Conservation (phyloP, 257 asterid genomes). For the Capsicum chinense region DNA sequence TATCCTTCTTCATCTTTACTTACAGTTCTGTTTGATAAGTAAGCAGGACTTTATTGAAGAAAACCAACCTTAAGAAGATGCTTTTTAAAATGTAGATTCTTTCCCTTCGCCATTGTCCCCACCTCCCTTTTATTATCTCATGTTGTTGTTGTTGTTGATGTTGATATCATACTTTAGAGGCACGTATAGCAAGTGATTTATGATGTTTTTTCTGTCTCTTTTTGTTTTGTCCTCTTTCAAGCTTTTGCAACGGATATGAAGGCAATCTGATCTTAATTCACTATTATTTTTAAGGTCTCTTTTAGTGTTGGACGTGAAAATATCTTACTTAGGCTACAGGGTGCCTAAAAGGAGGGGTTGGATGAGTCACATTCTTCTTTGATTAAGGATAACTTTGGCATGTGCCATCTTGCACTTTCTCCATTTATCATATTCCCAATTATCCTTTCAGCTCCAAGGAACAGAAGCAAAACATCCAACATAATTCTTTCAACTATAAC, state of each 20-base stretch:
- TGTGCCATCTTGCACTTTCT: background rate
- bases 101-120: background rate
- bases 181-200: background rate
- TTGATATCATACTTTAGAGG: background rate
- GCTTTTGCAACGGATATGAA: background rate
- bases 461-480: background rate
- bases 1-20: background rate
- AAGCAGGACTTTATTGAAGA: background rate
- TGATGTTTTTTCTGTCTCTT: background rate
- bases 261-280: slow-evolving; percentile 7
- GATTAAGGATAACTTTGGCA: background rate
- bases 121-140: background rate
- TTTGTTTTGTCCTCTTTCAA: slow-evolving; percentile 6
- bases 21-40: background rate
- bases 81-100: background rate
- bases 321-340: slow-evolving; percentile 20
- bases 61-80: background rate
- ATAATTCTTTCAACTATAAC: slow-evolving; percentile 3
- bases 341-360: background rate
- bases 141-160: background rate
- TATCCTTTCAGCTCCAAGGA: background rate
- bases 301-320: background rate
- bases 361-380: background rate
- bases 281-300: background rate
- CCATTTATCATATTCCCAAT: slow-evolving; percentile 6